Base-by-base conservation (phyloP, 148 eudicot species). In the Tetragonia tetragonoides region DNA sequence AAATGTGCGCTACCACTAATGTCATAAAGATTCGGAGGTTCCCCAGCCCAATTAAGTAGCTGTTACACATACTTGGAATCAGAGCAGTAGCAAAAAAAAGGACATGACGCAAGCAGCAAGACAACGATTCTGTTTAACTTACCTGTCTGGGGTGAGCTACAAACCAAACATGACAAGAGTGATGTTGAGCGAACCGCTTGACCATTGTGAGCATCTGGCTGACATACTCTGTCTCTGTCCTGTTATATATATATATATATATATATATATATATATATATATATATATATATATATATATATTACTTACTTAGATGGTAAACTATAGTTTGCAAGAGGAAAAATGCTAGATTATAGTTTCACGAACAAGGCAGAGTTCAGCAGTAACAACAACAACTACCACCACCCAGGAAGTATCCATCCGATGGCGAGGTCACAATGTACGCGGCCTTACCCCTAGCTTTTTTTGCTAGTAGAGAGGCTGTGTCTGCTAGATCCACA, bases 1-100 rank as follows among this genome's bases (percentile, higher is more conserved):
- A 95, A 95, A 78, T 95, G 99, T 54, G 99, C 99, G 84, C 99
- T 95, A 77, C 99, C 99, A 83, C 99, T 95, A 75, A 95, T 95
- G 83, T 95, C 98, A 66, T 95, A 95, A 67, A 95, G 82, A 83
- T 85, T 91, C 18, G 99, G 99, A 75, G 99, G 83, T 18, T 46
- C 73, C 37, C 99, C 99, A 71, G 56, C 75, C 99, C 99, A 95
- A 57, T 87, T 74, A 47, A 91, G 97, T 87, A 95, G 73, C 99
- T 95, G 93, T 74, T 67, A 69, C 51, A 75, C 7, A 72, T 75
- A 51, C 47, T 8, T 59, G 8, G 28, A 63, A 68, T 86, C 56
- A 87, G 70, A 61, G 74, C 24, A 42, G 47, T 56, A 40, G 60
- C 37, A 56, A 72, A 57, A 40, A 42, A 2, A 18, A 60, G 3